A percentile compares a stretch with the other conserved stretches of the same genome.
These are phyloP conservation scores for Xylaria arbuscula DNA, from an alignment of 2,329 filamentous ascomycete species.

Conservation along the genomic window DNA sequence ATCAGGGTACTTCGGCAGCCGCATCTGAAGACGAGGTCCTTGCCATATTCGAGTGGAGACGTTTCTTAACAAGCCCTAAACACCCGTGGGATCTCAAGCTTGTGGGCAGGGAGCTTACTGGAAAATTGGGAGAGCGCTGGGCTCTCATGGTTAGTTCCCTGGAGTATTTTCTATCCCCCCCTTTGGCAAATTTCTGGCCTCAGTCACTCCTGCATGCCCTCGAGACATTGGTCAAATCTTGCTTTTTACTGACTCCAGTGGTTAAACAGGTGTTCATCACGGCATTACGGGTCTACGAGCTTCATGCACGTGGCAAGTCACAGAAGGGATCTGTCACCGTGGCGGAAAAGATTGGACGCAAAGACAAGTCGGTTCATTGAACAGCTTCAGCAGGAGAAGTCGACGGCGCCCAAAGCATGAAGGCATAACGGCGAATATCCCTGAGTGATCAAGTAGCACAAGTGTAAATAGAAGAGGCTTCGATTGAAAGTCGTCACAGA, in stretches of 20 bases:
- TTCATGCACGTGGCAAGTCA: conserved; percentile 23
- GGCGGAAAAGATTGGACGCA: not conserved
- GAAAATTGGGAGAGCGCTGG: conserved; percentile 28
- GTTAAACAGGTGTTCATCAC: conserved; percentile 33
- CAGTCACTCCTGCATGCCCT: no score
- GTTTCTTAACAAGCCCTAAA: conserved; percentile 24
- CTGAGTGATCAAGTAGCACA: not conserved
- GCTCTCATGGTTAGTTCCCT: conserved; percentile 20
- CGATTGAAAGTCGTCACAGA: no score
- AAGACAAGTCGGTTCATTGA: not conserved
- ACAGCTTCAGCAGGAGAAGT: not conserved
- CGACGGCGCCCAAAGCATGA: no score
- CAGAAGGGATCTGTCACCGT: conserved; percentile 9
- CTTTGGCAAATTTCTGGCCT: no score
- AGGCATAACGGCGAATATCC: no score
- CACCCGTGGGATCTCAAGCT: conserved; percentile 32
- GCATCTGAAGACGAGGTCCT: conserved; percentile 9
- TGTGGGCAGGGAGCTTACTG: conserved; percentile 20
- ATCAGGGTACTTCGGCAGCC: not conserved
- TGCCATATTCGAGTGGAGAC: conserved; percentile 29
- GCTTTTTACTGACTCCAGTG: no score
- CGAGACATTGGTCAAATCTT: no score
- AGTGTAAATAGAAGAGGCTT: no score
- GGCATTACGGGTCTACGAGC: conserved; percentile 30
- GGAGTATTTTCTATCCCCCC: no score